Evolutionary conservation across 192 early-diverging fungal species (phyloP), one percentile per base, ranked within the genome.

Genomic region (Backusella australiensis): DNA sequence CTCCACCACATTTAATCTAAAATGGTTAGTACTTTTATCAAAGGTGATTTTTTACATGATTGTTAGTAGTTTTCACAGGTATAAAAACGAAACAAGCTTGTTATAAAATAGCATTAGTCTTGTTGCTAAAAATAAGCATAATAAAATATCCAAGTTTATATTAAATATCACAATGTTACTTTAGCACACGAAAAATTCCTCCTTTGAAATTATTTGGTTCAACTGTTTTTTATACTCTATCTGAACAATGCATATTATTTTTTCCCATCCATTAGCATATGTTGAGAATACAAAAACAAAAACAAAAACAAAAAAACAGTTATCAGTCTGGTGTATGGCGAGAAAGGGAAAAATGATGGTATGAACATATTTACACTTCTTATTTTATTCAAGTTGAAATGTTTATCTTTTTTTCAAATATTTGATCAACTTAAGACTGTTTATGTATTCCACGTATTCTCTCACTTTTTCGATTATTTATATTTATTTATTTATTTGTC

Each of bases 231-330:
- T 29, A 29, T 32, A 63, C 56, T 63, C 56, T 29, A 63, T 63
- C 56, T 63, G 21, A 63, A 63, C 56, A 63, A 63, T 29, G 56
- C 56, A 63, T 63, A 63, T 63, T 59, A 56, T 59, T 59, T 59
- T 29, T 59, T 59, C 56, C 56, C 56, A 59, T 59, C 56, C 56
- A 26, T 59, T 59, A 26, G 19, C 6, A 49, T 17, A 49, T 49
- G 46, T 19, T 49, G 46, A 49, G 19, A 49, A 49, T 49, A 49
- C 3, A 49, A 49, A 49, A 39, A 2, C 32, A 39, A 39, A 38
- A 39, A 39, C 8, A 38, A 38, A 38, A 38, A 38, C 0, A 38
- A 38, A 38, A 38, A 11, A 32, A 32, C 32, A 44, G 42, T 9
- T 3, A 49, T n/a, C 46, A 7, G 19, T n/a, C n/a, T 49, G 46